Conservation (phyloP, 306 rosid genomes). For the Inga oerstediana region DNA sequence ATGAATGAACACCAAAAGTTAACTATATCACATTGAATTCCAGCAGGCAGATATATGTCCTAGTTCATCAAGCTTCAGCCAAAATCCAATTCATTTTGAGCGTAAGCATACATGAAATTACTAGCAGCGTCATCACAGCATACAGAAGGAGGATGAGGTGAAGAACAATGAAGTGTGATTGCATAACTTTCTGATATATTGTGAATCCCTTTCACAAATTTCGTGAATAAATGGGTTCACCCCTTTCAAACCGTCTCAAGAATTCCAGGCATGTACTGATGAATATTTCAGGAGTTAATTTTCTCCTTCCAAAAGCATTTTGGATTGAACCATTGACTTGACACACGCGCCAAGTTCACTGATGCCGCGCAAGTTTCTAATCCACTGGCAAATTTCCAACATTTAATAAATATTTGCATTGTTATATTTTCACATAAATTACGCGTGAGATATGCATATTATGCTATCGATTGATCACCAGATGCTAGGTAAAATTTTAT, state of each 20-base stretch:
- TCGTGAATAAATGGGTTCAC: not conserved
- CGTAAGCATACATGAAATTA: not conserved
- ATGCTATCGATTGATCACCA: not conserved
- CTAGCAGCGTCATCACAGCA: not conserved
- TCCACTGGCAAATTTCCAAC: not conserved
- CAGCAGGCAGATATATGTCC: constrained; percentile 2
- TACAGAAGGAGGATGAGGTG: not conserved
- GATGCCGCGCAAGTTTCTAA: not conserved
- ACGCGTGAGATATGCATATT: not conserved
- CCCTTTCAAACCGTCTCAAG: not conserved
- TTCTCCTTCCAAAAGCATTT: not conserved
- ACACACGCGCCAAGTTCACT: not conserved
- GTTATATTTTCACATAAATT: not conserved
- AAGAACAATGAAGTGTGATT: not conserved
- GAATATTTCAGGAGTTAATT: not conserved
- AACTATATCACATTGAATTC: not conserved
- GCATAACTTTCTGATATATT: not conserved
- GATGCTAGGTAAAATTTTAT: not conserved
- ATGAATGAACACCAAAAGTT: constrained; percentile 7
- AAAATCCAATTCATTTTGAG: not conserved
- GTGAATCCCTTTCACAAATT: not conserved
- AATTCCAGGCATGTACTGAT: not conserved
- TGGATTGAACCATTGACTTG: not conserved
- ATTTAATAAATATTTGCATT: not conserved
- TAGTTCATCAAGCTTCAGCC: constrained; percentile 3